Percentiles rank a stretch among this genome's conserved stretches.
phyloP scores from a whole-genome alignment of 176 grass and related monocot species.

The Bromus sterilis region DNA sequence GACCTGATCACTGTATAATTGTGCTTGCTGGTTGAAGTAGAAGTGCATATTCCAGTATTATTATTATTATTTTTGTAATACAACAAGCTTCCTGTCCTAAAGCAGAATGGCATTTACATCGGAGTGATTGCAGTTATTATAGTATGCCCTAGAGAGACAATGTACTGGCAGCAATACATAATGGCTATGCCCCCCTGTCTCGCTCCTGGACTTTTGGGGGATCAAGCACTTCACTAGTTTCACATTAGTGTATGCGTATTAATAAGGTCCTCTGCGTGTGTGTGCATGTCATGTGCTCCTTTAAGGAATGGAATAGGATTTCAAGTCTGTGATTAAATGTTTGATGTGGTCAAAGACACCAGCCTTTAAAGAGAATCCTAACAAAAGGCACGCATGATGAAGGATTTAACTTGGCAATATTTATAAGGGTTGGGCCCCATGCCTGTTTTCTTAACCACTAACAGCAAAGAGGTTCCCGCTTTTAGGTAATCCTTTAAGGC shows the following conservation, averaged over 20 bases:
- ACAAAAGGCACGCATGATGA: slow-evolving; percentile 30
- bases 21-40: slow-evolving; percentile 12
- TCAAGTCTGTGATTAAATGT: slow-evolving; percentile 31
- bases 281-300: slow-evolving; percentile 4
- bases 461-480: slow-evolving; percentile 11
- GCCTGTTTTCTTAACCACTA: slow-evolving; percentile 26
- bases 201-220: slow-evolving; percentile 34
- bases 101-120: slow-evolving; percentile 23
- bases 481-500: slow-evolving; percentile 41
- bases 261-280: slow-evolving; percentile 36
- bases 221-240: slow-evolving; percentile 43
- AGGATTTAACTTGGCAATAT: slow-evolving; percentile 46
- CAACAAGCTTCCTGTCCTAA: slow-evolving; percentile 18
- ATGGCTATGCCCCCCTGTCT: slow-evolving; percentile 25
- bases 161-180: slow-evolving; percentile 29
- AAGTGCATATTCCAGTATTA: neutral
- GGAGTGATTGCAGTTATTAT: slow-evolving; percentile 43
- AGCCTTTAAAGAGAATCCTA: slow-evolving; percentile 52
- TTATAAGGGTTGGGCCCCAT: slow-evolving; percentile 42
- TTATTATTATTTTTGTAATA: slow-evolving; percentile 1
- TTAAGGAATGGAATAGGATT: slow-evolving; percentile 44
- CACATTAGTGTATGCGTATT: slow-evolving; percentile 44
- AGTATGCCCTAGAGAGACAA: slow-evolving; percentile 40
- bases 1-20: slow-evolving; percentile 26
- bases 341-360: slow-evolving; percentile 39